Conservation (phyloP, 306 rosid genomes). For the Ceratonia siliqua region DNA sequence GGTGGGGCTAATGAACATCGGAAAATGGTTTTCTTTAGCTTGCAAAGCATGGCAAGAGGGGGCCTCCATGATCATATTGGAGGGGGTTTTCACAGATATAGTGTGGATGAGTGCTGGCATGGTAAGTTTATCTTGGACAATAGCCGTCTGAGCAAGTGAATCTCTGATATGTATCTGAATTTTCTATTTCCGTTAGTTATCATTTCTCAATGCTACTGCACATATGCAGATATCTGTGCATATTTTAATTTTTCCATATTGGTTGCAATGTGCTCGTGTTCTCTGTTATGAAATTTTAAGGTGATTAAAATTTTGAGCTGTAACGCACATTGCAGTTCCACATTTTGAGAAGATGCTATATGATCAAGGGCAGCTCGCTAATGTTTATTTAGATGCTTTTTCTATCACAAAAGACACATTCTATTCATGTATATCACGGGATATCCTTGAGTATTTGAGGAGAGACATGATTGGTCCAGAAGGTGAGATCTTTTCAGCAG, state of each 20-base stretch:
- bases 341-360: slow-evolving; percentile 99
- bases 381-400: slow-evolving; percentile 79
- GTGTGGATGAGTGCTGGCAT: slow-evolving; percentile 98
- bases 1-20: slow-evolving; percentile 49
- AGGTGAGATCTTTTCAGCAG: slow-evolving; percentile 98
- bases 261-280: slow-evolving; percentile 14
- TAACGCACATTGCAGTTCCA: slow-evolving; percentile 69
- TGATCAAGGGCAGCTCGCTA: slow-evolving; percentile 92
- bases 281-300: slow-evolving; percentile 25
- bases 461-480: slow-evolving; percentile 94
- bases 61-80: slow-evolving; percentile 93
- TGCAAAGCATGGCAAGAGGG: slow-evolving; percentile 94
- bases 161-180: slow-evolving; percentile 6
- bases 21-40: slow-evolving; percentile 64
- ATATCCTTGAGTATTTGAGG: slow-evolving; percentile 85
- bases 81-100: slow-evolving; percentile 97
- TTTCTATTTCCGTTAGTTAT: slow-evolving; percentile 22
- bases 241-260: slow-evolving; percentile 20
- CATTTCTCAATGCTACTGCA: slow-evolving; percentile 19
- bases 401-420: slow-evolving; percentile 72
- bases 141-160: slow-evolving; percentile 17
- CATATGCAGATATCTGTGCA: background rate
- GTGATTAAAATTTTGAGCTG: slow-evolving; percentile 32
- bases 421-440: slow-evolving; percentile 70
- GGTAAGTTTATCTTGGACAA: slow-evolving; percentile 56